phyloP scores from a whole-genome alignment of 2,329 filamentous ascomycete genomes.

The Fusarium sp. region DNA sequence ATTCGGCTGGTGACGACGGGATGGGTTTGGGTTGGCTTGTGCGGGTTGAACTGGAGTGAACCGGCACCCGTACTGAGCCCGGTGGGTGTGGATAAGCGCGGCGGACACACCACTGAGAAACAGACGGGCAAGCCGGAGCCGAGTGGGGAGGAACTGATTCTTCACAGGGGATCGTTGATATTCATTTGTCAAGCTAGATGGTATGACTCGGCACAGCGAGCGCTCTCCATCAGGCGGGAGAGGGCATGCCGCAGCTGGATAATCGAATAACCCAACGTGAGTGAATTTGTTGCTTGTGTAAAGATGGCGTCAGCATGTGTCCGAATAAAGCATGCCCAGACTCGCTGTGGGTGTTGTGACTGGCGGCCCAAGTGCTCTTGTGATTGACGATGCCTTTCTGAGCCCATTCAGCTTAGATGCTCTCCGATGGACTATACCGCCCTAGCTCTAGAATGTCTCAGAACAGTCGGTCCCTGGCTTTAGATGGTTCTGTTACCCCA shows the following conservation, averaged over 20 bases:
- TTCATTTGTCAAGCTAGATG: conserved; percentile 14
- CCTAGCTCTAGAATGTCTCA: conserved; percentile 16
- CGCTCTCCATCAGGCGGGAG: conserved; percentile 17
- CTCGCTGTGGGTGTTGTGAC: not conserved
- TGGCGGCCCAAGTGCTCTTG: conserved; percentile 4
- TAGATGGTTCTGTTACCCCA: conserved; percentile 38
- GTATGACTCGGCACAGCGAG: conserved; percentile 18
- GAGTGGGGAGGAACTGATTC: conserved; percentile 7
- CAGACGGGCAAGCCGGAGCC: conserved; percentile 21
- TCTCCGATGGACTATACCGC: conserved; percentile 3
- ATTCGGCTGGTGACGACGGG: conserved; percentile 30
- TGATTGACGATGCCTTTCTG: conserved; percentile 9
- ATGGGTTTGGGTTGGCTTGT: conserved; percentile 8
- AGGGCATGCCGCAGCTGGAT: conserved; percentile 2
- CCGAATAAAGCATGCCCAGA: conserved; percentile 8
- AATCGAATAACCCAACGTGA: conserved; percentile 7
- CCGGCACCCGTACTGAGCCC: conserved; percentile 4
- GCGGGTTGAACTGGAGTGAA: conserved; percentile 6
- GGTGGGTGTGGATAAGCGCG: conserved; percentile 16
- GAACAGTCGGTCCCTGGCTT: conserved; percentile 17
- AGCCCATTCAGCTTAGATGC: not conserved
- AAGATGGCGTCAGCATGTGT: conserved; percentile 32
- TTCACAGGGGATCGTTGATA: conserved; percentile 3
- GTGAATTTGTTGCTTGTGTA: conserved; percentile 24
- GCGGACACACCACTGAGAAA: conserved; percentile 10